Conservation (phyloP, 805 yeast genomes). For the Saccharomycopsis amapae region DNA sequence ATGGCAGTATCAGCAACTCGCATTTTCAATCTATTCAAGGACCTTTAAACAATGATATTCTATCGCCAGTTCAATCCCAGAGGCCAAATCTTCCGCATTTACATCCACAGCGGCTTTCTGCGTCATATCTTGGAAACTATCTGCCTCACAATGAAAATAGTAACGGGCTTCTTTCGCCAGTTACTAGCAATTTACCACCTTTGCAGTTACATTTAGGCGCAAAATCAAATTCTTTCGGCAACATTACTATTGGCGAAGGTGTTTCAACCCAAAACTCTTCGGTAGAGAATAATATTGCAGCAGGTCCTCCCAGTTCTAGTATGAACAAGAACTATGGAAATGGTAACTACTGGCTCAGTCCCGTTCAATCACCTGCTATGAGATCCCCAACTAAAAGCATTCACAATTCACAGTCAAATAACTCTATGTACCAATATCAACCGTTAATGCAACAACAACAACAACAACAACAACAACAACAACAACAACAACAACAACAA, state of each 20-base stretch:
- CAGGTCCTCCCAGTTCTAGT: neutral
- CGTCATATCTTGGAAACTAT: constrained; percentile 8
- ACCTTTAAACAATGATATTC: constrained; percentile 7
- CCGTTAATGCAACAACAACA: neutral
- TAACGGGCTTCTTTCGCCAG: constrained; percentile 3
- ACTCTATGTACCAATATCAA: neutral
- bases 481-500: no score
- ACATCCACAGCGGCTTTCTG: constrained; percentile 4
- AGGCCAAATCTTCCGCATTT: constrained; percentile 5
- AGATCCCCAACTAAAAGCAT: constrained; percentile 5
- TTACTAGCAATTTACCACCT: constrained; percentile 9
- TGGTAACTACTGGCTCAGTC: constrained; percentile 16
- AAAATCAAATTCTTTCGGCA: neutral
- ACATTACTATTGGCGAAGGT: neutral
- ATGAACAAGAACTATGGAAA: neutral
- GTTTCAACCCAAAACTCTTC: neutral
- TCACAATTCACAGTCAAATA: neutral
- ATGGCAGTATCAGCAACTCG: neutral
- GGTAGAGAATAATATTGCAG: neutral
- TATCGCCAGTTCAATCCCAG: constrained; percentile 13
- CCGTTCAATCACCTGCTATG: constrained; percentile 15
- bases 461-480: no score
- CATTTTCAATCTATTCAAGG: constrained; percentile 8
- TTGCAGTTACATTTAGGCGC: neutral
- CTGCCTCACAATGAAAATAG: constrained; percentile 3